These are phyloP conservation scores for Suillus occidentalis DNA, from an alignment of 768 basidiomycete species.

Conservation along the genomic window DNA sequence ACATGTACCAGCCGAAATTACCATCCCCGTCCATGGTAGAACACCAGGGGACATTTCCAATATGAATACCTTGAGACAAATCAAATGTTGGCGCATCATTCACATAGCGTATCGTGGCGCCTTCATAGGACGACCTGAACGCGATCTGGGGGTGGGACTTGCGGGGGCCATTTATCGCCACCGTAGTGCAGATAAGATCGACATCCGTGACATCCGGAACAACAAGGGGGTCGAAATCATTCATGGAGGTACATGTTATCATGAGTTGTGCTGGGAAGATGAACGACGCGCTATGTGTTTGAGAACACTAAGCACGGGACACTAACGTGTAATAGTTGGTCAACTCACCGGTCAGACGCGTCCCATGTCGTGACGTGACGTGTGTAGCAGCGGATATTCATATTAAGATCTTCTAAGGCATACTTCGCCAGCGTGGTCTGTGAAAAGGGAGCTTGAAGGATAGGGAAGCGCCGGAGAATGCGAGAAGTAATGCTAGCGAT, in stretches of 20 bases:
- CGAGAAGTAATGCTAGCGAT: background rate
- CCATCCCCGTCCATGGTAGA: background rate
- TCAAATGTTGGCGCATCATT: background rate
- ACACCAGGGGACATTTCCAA: constrained; percentile 16
- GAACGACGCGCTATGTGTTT: constrained; percentile 8
- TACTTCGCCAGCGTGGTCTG: background rate
- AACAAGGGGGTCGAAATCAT: constrained; percentile 10
- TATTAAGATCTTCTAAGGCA: constrained; percentile 14
- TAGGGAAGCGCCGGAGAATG: background rate
- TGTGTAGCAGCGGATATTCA: constrained; percentile 14
- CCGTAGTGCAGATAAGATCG: constrained; percentile 20
- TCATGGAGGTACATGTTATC: constrained; percentile 17
- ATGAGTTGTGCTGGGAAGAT: constrained; percentile 25
- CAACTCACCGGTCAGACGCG: constrained; percentile 18
- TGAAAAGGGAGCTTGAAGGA: background rate
- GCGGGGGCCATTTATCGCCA: background rate
- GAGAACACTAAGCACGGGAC: background rate
- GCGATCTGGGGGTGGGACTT: background rate
- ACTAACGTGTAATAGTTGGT: background rate
- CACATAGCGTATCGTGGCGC: constrained; percentile 7
- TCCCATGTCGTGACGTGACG: constrained; percentile 28
- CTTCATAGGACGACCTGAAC: background rate
- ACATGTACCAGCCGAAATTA: constrained; percentile 27
- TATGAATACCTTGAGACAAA: constrained; percentile 17
- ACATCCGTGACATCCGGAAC: constrained; percentile 15